A percentile compares a stretch with the other conserved stretches of the same genome.
phyloP scores from a whole-genome alignment of 768 basidiomycete species.

The Boletus subcaerulescens region DNA sequence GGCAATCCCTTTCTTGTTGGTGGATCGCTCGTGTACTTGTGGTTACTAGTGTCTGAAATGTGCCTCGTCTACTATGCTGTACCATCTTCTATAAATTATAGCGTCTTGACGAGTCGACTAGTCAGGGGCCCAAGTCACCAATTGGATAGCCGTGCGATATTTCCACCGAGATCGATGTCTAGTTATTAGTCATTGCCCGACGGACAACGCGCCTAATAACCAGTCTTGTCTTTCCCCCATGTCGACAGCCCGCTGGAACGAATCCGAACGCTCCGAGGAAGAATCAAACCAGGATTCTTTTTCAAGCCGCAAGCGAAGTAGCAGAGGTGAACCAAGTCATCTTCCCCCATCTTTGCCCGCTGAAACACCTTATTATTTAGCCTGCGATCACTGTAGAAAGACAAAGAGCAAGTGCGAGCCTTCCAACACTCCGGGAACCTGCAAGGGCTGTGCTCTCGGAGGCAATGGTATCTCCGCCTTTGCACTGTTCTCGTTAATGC shows the following conservation, averaged over 20 bases:
- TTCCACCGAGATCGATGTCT: constrained; percentile 4
- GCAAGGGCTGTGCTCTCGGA: constrained; percentile 60
- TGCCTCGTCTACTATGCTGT: not conserved
- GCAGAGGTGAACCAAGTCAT: constrained; percentile 45
- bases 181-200: constrained; percentile 9
- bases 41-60: too few relatives aligned
- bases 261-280: constrained; percentile 61
- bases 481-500: not conserved
- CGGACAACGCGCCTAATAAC: not conserved
- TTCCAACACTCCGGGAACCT: constrained; percentile 43
- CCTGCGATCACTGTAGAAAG: constrained; percentile 86
- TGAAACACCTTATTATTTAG: constrained; percentile 36
- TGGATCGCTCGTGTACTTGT: too few relatives aligned
- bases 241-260: constrained; percentile 44
- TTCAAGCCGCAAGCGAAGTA: constrained; percentile 57
- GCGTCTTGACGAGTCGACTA: not conserved
- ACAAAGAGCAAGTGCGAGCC: constrained; percentile 86
- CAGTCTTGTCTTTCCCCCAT: constrained; percentile 13
- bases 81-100: not conserved
- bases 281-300: constrained; percentile 43
- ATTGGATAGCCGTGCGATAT: constrained; percentile 17
- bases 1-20: not conserved
- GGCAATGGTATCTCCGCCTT: constrained; percentile 45
- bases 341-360: constrained; percentile 1
- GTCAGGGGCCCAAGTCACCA: constrained; percentile 12